Base-by-base conservation (phyloP, 352 stramenopile genomes). In the Blastocystis sp. region DNA sequence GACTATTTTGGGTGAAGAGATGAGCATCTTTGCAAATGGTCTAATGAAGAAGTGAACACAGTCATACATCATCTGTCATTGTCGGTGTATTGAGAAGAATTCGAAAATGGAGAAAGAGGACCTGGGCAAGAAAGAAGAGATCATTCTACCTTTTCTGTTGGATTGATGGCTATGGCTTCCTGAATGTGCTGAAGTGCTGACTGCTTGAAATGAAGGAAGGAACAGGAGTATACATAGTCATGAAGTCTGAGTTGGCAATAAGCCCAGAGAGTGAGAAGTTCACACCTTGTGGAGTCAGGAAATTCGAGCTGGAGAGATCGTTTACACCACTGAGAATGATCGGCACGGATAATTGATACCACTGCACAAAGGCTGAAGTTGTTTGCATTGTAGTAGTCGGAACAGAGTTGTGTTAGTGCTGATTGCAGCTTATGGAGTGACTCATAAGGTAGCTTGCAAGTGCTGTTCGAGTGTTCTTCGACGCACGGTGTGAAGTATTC, bases 321-420 rank as follows among this genome's bases (percentile, higher is more conserved):
- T 7, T 65, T 64, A 26, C 73, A 85, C 73, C 73, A 85, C 73
- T 85, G 68, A 20, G 34, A 8, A 9, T 66, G 30, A 85, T 30
- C 3, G n/a, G 47, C 4, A 7, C 13, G 6, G 30, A 34, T 24
- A 11, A 39, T 7, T 16, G 30, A 18, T 18, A 85, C 73, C 26
- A 85, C 9, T 11, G 73, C 11, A 18, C 73, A 85, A 9, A 53
- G 30, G 9, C 63, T 50, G 39, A 66, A 85, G 73, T 85, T 68
- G 26, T 66, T 55, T 13, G 65, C 63, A 26, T 9, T 45, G 50
- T 85, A 85, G 73, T 41, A 85, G 73, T 85, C 73, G 18, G 73
- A 24, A 45, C 73, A 85, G 47, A 64, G 53, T 55, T 85, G 50
- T 24, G 55, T 53, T 34, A 85, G 54, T 11, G 45, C 39, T 20